A percentile compares a stretch with the other conserved stretches of the same genome.
These are phyloP conservation scores for Jacaranda mimosifolia DNA, from an alignment of 257 asterid genomes.

Conservation along the genomic window DNA sequence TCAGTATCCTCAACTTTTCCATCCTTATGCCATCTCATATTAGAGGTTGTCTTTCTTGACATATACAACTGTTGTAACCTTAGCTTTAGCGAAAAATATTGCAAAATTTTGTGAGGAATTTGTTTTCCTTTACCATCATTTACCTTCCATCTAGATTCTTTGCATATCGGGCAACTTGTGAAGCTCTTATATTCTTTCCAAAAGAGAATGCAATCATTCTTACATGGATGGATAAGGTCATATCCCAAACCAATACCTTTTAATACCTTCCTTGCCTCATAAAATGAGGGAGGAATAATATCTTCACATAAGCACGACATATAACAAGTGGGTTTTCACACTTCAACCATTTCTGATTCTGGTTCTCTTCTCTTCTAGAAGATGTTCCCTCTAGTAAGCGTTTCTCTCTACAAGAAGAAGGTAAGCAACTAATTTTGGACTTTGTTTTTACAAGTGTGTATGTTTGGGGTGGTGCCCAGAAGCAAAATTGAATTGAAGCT, in stretches of 20 bases:
- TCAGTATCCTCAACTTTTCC: background rate
- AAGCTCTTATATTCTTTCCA: constrained; percentile 2
- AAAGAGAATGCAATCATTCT: background rate
- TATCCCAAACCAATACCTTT: no score
- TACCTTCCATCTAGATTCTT: background rate
- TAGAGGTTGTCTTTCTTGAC: background rate
- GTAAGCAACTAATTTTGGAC: constrained; percentile 28
- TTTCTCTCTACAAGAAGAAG: constrained; percentile 65
- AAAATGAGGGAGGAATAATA: background rate
- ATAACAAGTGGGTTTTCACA: no score
- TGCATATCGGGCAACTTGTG: background rate
- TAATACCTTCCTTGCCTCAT: constrained; percentile 16
- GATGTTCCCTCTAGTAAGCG: no score
- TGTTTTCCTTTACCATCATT: background rate
- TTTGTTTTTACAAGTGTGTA: no score
- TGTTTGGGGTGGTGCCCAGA: constrained; percentile 28
- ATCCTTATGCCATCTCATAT: constrained; percentile 35
- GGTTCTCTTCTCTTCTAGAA: no score
- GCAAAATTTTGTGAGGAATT: background rate
- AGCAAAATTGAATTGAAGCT: no score
- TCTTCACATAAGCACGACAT: no score
- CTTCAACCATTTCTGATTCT: no score
- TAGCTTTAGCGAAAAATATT: constrained; percentile 7
- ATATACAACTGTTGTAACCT: constrained; percentile 13
- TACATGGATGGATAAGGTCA: background rate